Base-by-base conservation (phyloP, 345 rosid species). In the Eutrema japonicum region DNA sequence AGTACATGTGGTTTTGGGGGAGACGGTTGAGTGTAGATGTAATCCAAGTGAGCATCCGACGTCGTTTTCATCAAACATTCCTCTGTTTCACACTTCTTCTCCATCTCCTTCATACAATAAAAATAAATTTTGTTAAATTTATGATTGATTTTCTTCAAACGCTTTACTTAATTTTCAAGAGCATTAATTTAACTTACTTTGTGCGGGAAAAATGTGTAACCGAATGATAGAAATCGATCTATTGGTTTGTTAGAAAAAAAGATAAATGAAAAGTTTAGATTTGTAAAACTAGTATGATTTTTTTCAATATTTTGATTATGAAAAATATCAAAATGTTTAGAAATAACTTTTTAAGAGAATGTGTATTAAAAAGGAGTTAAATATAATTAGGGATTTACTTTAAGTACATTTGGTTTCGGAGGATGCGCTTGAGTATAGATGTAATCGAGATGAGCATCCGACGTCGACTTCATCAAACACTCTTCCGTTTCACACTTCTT, bases 31-130 rank as follows among this genome's bases (percentile, higher is more conserved):
- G 72, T 74, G 22, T 74, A 74, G 45, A 74, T 74, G 53, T 74
- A 74, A 58, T 74, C 78, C 0, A 74, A 13, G 60, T 66, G 78
- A 57, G 61, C 78, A 11, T 48, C 53, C 42, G 53, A 57, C 0
- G 78, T 67, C 36, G 48, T 16, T 60, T 67, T 60, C 55, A 59
- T 59, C 32, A 75, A 27, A 51, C 78, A 75, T 4, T 67, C 78
- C 1, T 75, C 73, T 5, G 55, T n/a, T 41, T 67, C 63, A 59
- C 78, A 75, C 0, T 38, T 30, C 33, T 37, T 27, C 33, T 40
- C 38, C 43, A 29, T 29, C 8, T 10, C 67, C 74, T 71, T 6
- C 46, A 56, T 8, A 55, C 6, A 32, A n/a, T 1, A 2, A 26
- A 53, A 53, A 32, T 9, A 7, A 11, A 10, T 50, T 9, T 50